Base-by-base conservation (phyloP, 306 rosid species). In the Canavalia gladiata region DNA sequence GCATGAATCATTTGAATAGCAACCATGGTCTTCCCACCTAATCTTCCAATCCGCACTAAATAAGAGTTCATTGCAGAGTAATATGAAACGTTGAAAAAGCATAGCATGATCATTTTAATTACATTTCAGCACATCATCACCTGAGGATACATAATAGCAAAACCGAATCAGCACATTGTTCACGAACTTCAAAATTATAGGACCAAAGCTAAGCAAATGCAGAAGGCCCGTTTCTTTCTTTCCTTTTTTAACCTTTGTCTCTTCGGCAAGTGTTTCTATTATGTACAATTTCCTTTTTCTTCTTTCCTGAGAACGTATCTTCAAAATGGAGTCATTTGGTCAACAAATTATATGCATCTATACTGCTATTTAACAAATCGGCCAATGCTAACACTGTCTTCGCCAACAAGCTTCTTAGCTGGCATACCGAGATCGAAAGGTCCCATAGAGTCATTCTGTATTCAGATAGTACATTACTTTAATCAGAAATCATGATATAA, bases 341-440 rank as follows among this genome's bases (percentile, higher is more conserved):
- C 62, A 82, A 63, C 74, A 30, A 47, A 11, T 51, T 71, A 60
- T 71, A 60, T 28, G 86, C 79, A 82, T 70, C 79, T 45, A 81
- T 51, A 83, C 84, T 30, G 75, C 82, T 92, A 87, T 76, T 89
- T 83, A 34, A 86, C 89, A 87, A 84, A 90, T 84, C 80, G 86
- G 37, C 79, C 80, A 8, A 76, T 72, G 88, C 87, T 76, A 66
- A 68, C 68, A 43, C 68, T 76, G 78, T 89, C 97, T 46, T 86
- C 92, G 34, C 84, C 73, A 41, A 76, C 52, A 51, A 81, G 75
- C 85, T 89, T 92, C 79, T 83, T 82, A 29, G 93, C 78, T 29
- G 91, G 87, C 82, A 88, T 72, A 69, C 95, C 97, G 77, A 95
- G 90, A 86, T 91, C 99, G 78, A 93, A 95, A 37, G 98, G 94